Conservation (phyloP, 1,284 basidiomycete species). For the Somion occarium region DNA sequence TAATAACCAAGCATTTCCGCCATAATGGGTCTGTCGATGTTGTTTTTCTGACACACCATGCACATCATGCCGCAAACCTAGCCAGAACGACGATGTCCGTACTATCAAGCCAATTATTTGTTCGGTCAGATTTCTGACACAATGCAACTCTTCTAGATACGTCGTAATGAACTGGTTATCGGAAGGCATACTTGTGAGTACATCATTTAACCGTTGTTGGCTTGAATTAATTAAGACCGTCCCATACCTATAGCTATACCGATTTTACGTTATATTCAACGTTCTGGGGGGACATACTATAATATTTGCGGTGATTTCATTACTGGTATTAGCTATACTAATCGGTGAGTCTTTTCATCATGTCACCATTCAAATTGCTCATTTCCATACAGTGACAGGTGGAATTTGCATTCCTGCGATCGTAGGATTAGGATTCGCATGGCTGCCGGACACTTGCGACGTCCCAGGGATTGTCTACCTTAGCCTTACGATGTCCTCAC, state of each 20-base stretch:
- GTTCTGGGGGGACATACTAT: background rate
- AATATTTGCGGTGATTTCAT: background rate
- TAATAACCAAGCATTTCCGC: slow-evolving; percentile 10
- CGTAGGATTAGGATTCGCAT: slow-evolving; percentile 15
- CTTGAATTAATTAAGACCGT: background rate
- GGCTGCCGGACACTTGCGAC: background rate
- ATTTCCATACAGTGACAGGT: slow-evolving; percentile 19
- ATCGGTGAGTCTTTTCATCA: slow-evolving; percentile 13
- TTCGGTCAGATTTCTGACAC: background rate
- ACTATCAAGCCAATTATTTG: background rate
- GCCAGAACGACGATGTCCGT: slow-evolving; percentile 25
- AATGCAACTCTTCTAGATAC: slow-evolving; percentile 19
- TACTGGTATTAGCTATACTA: slow-evolving; percentile 8
- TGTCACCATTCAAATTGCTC: slow-evolving; percentile 1
- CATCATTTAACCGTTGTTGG: background rate
- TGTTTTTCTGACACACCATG: slow-evolving; percentile 19
- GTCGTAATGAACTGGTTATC: slow-evolving; percentile 29
- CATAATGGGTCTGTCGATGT: too few species aligned
- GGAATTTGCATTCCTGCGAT: slow-evolving; percentile 21
- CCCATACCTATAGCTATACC: slow-evolving; percentile 23
- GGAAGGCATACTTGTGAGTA: slow-evolving; percentile 28
- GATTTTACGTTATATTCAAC: slow-evolving; percentile 20
- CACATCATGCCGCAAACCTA: slow-evolving; percentile 15
- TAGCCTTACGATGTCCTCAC: slow-evolving; percentile 25
- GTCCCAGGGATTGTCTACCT: slow-evolving; percentile 26